Base-by-base conservation (phyloP, 2,329 filamentous ascomycete species). In the Tolypocladium capitatum region DNA sequence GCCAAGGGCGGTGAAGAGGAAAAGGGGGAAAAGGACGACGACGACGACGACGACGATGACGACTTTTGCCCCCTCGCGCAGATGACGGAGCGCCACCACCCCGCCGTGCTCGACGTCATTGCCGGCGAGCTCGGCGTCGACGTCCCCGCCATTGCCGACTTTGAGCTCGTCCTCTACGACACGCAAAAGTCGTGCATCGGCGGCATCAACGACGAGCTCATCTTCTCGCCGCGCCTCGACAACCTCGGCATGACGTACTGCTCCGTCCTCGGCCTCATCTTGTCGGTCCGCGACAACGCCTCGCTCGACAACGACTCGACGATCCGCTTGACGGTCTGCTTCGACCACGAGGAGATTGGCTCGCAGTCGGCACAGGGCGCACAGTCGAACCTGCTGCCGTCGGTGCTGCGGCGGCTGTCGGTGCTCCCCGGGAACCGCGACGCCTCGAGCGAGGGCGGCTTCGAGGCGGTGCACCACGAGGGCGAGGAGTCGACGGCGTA, bases 221-320 rank as follows among this genome's bases (percentile, higher is more conserved):
- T 98, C 69, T 96, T 91, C 71, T 95, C 91, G 3, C 81, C 90
- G n/a, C 83, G 92, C 42, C 77, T 98, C 48, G 92, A 98, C 70
- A 98, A 98, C 67, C 75, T 96, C 16, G 86, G 87, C 68, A 95
- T 94, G 86, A 94, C 91, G 10, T 97, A 89, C 71, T 97, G 92
- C 70, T 84, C 86, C 54, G 81, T 92, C 47, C 77, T 84, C 67
- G 89, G 87, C 48, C 73, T 98, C 48, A 88, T 97, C 58, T 76
- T 83, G 53, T 96, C 91, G 0, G 71, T 94, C 27, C 67, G 73
- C 20, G 74, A 78, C 3, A 63, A 77, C 13, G 68, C 73, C 4
- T 76, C 83, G 6, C 76, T 97, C 28, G 80, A 88, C 40, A 68
- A 83, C 21, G 91, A 96, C 60, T 72, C 78, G 4, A 83, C 80